Evolutionary conservation across 805 yeast genomes (phyloP).

Genomic region (Saccharomycopsis guyanensis): DNA sequence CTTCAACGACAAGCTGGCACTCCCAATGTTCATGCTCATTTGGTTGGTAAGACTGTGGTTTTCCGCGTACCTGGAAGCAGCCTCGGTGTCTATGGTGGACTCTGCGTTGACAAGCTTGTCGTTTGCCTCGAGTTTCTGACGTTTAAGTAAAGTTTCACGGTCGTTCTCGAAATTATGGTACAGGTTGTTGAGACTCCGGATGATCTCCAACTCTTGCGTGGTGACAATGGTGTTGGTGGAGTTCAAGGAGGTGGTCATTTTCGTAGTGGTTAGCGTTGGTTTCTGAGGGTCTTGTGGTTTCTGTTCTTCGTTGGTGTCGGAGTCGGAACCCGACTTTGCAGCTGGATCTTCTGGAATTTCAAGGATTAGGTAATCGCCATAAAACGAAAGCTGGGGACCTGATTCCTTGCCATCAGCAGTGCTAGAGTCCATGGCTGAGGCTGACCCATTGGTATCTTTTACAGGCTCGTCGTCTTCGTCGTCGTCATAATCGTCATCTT

Average conservation of each 20-base stretch:
- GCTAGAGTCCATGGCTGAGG: no score
- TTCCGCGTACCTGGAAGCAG: slow-evolving; percentile 16
- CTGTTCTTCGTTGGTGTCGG: not conserved
- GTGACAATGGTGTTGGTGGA: slow-evolving; percentile 14
- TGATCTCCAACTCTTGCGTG: slow-evolving; percentile 25
- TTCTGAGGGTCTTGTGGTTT: not conserved
- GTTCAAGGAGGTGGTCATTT: slow-evolving; percentile 19
- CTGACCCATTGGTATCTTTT: no score
- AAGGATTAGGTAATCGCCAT: not conserved
- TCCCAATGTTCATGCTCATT: slow-evolving; percentile 45
- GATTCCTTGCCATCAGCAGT: not conserved
- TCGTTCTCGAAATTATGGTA: slow-evolving; percentile 76
- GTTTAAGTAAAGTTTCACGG: slow-evolving; percentile 61
- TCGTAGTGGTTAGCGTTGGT: slow-evolving; percentile 8
- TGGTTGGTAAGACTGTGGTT: slow-evolving; percentile 12
- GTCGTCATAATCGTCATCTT: slow-evolving; percentile 20
- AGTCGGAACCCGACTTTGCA: slow-evolving; percentile 1
- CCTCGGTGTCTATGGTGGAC: not conserved
- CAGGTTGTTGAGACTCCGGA: slow-evolving; percentile 61
- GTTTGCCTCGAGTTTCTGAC: slow-evolving; percentile 71
- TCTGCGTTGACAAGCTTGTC: slow-evolving; percentile 49
- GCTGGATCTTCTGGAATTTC: no score
- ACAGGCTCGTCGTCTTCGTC: slow-evolving; percentile 21
- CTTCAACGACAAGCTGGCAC: slow-evolving; percentile 70
- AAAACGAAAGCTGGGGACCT: not conserved